Conservation (phyloP, 495 filamentous ascomycete species). For the Collariella sp. region DNA sequence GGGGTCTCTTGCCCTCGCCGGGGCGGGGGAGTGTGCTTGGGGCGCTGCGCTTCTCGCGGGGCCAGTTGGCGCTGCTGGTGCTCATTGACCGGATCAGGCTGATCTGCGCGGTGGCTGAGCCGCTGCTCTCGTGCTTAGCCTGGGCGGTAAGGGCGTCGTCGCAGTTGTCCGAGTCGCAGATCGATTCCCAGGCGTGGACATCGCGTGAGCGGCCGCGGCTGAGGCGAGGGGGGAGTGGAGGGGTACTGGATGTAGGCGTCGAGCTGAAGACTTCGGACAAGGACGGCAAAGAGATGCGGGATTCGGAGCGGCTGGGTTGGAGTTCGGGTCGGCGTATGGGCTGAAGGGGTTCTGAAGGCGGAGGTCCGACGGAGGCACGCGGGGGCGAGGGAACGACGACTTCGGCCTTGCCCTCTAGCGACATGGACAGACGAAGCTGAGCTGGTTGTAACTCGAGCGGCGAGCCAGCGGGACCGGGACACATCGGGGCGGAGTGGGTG, state of each 20-base stretch:
- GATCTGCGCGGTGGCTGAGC: conserved; percentile 64
- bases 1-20: conserved; percentile 52
- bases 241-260: conserved; percentile 41
- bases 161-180: conserved; percentile 62
- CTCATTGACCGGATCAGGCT: conserved; percentile 59
- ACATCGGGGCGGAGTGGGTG: conserved; percentile 24
- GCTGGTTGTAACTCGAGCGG: conserved; percentile 35
- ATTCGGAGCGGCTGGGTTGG: conserved; percentile 40
- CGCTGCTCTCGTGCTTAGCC: conserved; percentile 61
- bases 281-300: conserved; percentile 47
- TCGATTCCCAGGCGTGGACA: conserved; percentile 76
- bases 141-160: conserved; percentile 59
- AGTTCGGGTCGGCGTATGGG: conserved; percentile 41
- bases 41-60: conserved; percentile 39
- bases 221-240: conserved; percentile 37
- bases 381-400: conserved; percentile 71
- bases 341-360: conserved; percentile 9
- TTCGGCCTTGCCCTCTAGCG: conserved; percentile 75
- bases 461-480: conserved; percentile 18
- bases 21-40: conserved; percentile 41
- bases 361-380: conserved; percentile 26
- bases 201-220: conserved; percentile 67
- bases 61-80: conserved; percentile 38
- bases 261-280: conserved; percentile 28
- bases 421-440: conserved; percentile 58